Base-by-base conservation (phyloP, 345 rosid genomes). In the Anastatica hierochuntica region DNA sequence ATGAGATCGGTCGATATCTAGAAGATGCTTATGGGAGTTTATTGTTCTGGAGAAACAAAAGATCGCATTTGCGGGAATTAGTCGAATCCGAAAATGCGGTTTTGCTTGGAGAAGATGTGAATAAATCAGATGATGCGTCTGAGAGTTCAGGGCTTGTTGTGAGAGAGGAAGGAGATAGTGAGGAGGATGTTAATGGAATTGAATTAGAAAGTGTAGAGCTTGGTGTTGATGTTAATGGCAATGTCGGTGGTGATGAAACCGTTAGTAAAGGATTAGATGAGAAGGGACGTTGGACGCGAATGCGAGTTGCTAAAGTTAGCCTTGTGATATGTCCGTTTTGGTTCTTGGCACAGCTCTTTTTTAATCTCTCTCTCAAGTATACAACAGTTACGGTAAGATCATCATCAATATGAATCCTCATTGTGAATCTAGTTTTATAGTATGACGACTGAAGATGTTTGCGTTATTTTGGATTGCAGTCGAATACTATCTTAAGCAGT, bases 401-500 rank as follows among this genome's bases (percentile, higher is more conserved):
- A 36, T 20, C 13, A n/a, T 3, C 12, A 31, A 51, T 9, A 8
- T 58, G 36, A 16, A 27, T 29, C 8, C 19, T 58, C 6, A 11
- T 8, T 42, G 15, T 35, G 49, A 16, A 33, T 20, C 41, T 10
- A 10, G 1, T 3, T 10, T 20, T 15, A 8, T 29, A 29, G 9
- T 11, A 23, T 41, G 26, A 7, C 38, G n/a, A 13, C 23, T 36
- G 10, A n/a, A 42, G 26, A 2, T 56, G 6, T 36, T 65, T 67
- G 43, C n/a, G 38, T 66, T 29, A 6, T 29, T 29, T 4, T 29
- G 17, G 16, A 53, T 10, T 66, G 75, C 92, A 83, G 98, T 92
- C 98, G 23, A 92, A 92, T 63, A 84, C 98, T 26, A 87, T 92
- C 66, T 69, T 92, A 59, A 82, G 96, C 77, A 92, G 94, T 47